A percentile compares a stretch with the other conserved stretches of the same genome.
These are phyloP conservation scores for Rubroboletus pulcherrimus DNA, from an alignment of 768 basidiomycete species.

Conservation along the genomic window DNA sequence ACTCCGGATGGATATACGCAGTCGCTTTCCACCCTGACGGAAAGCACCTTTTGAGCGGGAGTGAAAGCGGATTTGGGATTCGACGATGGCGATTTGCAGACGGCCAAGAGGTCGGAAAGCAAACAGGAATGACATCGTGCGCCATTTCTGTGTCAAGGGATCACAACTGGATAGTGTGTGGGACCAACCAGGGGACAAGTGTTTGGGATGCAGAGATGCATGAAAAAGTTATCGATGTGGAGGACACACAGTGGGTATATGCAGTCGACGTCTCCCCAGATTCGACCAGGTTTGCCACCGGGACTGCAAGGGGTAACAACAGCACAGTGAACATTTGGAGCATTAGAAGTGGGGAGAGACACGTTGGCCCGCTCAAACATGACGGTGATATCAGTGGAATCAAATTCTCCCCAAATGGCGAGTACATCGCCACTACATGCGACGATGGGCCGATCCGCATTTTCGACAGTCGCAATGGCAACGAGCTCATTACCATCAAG, in stretches of 20 bases:
- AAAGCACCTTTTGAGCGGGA: background rate
- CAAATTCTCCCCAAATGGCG: background rate
- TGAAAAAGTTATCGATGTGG: background rate
- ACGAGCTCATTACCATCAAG: background rate
- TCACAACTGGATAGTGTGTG: background rate
- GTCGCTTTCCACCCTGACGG: background rate
- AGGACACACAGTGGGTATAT: too few relatives aligned
- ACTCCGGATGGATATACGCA: background rate
- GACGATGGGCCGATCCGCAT: fast-evolving
- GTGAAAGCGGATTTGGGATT: too few relatives aligned
- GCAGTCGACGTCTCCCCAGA: background rate
- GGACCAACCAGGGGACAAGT: background rate
- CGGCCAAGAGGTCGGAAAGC: background rate
- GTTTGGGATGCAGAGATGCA: background rate
- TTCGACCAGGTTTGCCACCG: background rate
- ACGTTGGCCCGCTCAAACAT: background rate
- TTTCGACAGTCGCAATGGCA: background rate
- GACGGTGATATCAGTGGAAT: background rate
- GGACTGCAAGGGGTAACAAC: background rate
- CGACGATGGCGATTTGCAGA: background rate
- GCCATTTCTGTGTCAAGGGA: background rate
- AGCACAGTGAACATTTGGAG: background rate
- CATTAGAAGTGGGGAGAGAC: background rate
- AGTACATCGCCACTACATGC: background rate
- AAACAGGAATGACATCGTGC: background rate